A percentile compares a stretch with the other conserved stretches of the same genome.
phyloP scores from a whole-genome alignment of 345 rosid species.

The rapeseed (Brassica napus) region Da-Ae NC_063439.1:5393001-5393500 shows the following conservation, averaged over 20 bases:
- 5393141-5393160: slow-evolving; percentile 53
- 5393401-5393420: slow-evolving; percentile 48
- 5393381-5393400: slow-evolving; percentile 43
- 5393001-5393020: slow-evolving; percentile 48
- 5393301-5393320: slow-evolving; percentile 40
- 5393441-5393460: slow-evolving; percentile 46
- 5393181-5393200: slow-evolving; percentile 48
- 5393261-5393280: slow-evolving; percentile 35
- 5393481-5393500: slow-evolving; percentile 54
- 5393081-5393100: slow-evolving; percentile 50
- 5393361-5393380: slow-evolving; percentile 47
- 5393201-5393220: slow-evolving; percentile 51
- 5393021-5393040: slow-evolving; percentile 64
- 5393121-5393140: slow-evolving; percentile 56
- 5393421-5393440: slow-evolving; percentile 52
- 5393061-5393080: slow-evolving; percentile 43
- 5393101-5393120: slow-evolving; percentile 42
- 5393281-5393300: slow-evolving; percentile 17
- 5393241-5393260: slow-evolving; percentile 59
- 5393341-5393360: slow-evolving; percentile 32
- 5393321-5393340: slow-evolving; percentile 47
- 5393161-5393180: slow-evolving; percentile 49
- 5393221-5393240: slow-evolving; percentile 48
- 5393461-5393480: slow-evolving; percentile 47
- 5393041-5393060: slow-evolving; percentile 46